Base-by-base conservation (phyloP, 768 basidiomycete genomes). In the Kwoniella sp. region DNA sequence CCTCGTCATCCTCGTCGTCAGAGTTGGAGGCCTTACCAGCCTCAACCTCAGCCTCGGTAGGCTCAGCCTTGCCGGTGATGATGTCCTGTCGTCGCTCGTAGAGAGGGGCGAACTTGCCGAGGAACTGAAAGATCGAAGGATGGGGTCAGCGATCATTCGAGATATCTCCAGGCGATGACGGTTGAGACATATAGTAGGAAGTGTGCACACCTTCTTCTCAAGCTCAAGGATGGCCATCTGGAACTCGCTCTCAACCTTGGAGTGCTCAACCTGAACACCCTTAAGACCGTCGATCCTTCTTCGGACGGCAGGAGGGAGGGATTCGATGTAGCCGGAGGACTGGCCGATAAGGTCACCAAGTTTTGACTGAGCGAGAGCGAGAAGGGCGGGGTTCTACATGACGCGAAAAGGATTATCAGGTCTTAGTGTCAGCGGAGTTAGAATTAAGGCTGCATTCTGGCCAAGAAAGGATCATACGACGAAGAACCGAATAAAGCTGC, bases 261-360 rank as follows among this genome's bases (percentile, higher is more conserved):
- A 87, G 80, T 96, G 92, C 82, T 92, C 88, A 72, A 87, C 87
- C 81, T 97, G 95, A 48, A 99, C 85, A 56, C 94, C 95, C 80
- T 96, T 95, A 77, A 99, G 84, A 17, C 88, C 95, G 82, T 94
- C 90, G 72, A 99, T 82, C 73, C 87, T 90, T 80, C 87, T 83
- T 82, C 90, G 90, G 74, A 94, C 87, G 48, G 88, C 86, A 50
- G 84, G 81, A 12, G 93, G 90, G 55, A 98, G 85, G 72, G 83
- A 84, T 82, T 97, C 92, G 82, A 99, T 86, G 83, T 99, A 99
- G 15, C 93, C 93, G 15, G 91, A 94, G 77, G 91, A 91, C 80
- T 88, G 88, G 53, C 95, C 95, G 68, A 97, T 82, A 37, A 99
- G 87, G 71, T 84, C 84, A 36, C 87, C 86, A 65, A 99, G 89